These are phyloP conservation scores for Schizochytrium sp. DNA, from an alignment of 108 stramenopile genomes.

Conservation along the genomic window DNA sequence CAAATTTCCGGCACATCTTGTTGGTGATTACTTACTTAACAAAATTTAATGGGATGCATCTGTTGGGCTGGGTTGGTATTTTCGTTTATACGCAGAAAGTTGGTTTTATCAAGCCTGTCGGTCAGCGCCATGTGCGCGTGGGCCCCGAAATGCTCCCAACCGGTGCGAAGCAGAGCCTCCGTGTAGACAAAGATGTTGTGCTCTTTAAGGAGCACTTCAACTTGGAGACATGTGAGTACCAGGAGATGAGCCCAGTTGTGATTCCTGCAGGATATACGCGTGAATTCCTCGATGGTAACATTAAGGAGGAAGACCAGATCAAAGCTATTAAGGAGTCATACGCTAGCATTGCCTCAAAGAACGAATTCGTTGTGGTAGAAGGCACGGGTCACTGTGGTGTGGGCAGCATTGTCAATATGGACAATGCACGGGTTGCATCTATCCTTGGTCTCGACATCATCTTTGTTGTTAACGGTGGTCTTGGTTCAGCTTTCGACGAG, in stretches of 20 bases:
- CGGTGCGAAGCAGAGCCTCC: conserved; percentile 74
- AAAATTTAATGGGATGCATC: conserved; percentile 67
- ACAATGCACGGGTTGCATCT: conserved; percentile 92
- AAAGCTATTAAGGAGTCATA: conserved; percentile 70
- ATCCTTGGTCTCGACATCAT: conserved; percentile 89
- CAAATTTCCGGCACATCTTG: too few relatives aligned
- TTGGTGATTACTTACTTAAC: neutral
- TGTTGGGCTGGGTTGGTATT: neutral
- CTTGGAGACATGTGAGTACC: conserved; percentile 86
- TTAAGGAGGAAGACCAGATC: conserved; percentile 63
- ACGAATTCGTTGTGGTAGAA: conserved; percentile 85
- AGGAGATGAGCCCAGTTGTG: conserved; percentile 92
- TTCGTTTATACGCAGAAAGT: conserved; percentile 74
- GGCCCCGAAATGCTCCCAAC: conserved; percentile 44
- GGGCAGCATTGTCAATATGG: conserved; percentile 90
- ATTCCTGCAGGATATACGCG: conserved; percentile 76
- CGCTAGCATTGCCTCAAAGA: conserved; percentile 72
- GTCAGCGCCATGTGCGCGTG: conserved; percentile 82
- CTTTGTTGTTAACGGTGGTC: conserved; percentile 92
- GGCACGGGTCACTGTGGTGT: conserved; percentile 98
- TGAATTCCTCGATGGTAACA: conserved; percentile 78
- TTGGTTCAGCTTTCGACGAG: conserved; percentile 93
- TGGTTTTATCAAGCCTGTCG: conserved; percentile 95
- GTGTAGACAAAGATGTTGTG: conserved; percentile 92
- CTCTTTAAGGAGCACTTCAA: conserved; percentile 88